phyloP scores from a whole-genome alignment of 768 basidiomycete species.

The Hericium erinaceus region DNA sequence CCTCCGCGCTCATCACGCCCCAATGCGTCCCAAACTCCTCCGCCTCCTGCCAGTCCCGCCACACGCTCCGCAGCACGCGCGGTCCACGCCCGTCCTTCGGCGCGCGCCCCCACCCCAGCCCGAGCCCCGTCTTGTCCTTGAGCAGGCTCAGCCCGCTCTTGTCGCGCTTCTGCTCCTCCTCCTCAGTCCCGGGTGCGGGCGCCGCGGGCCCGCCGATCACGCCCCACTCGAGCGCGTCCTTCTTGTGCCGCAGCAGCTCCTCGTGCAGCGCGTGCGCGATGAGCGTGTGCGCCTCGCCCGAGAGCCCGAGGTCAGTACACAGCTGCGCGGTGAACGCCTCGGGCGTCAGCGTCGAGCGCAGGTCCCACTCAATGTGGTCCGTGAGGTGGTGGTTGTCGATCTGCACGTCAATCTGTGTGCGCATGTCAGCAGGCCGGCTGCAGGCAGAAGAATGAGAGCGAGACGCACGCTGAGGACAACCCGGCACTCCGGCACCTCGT shows the following conservation, averaged over 20 bases:
- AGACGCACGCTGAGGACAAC: conserved; percentile 67
- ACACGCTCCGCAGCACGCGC: conserved; percentile 75
- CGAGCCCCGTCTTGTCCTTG: conserved; percentile 79
- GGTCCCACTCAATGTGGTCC: conserved; percentile 98
- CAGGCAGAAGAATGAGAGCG: not conserved
- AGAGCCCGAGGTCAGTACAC: conserved; percentile 78
- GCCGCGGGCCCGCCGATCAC: conserved; percentile 56
- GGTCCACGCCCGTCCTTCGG: conserved; percentile 77
- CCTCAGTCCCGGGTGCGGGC: conserved; percentile 20
- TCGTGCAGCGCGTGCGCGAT: conserved; percentile 92
- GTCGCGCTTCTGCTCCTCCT: conserved; percentile 31
- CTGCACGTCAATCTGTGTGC: conserved; percentile 88
- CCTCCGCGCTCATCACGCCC: conserved; percentile 80
- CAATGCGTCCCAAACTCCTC: conserved; percentile 86
- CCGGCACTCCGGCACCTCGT: conserved; percentile 57
- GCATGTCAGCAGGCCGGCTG: not conserved
- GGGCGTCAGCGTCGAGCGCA: conserved; percentile 86
- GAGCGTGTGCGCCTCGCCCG: conserved; percentile 81
- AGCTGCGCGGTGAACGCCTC: conserved; percentile 75
- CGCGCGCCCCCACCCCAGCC: conserved; percentile 65
- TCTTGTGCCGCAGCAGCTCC: conserved; percentile 91
- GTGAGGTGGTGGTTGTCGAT: conserved; percentile 84
- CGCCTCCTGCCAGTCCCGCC: conserved; percentile 92
- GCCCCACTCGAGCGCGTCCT: conserved; percentile 91
- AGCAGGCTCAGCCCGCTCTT: conserved; percentile 44